Evolutionary conservation across 2,329 filamentous ascomycete species (phyloP).

Genomic region (Alternaria incomplexa): DNA sequence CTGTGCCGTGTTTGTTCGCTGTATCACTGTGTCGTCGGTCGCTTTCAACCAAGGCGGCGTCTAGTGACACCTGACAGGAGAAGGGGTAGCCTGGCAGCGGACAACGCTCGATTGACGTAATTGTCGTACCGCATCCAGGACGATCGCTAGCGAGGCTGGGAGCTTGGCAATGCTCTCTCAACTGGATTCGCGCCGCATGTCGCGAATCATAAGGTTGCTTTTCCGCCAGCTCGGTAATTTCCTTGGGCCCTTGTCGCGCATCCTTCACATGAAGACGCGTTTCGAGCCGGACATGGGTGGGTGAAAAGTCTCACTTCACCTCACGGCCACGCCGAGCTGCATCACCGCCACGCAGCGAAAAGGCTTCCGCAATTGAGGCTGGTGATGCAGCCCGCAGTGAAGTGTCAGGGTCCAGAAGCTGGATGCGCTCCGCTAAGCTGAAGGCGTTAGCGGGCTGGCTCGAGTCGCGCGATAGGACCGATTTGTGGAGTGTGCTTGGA

Average conservation of each 20-base stretch:
- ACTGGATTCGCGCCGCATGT: slow-evolving; percentile 7
- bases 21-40: neutral
- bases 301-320: slow-evolving; percentile 7
- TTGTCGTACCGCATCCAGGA: slow-evolving; percentile 12
- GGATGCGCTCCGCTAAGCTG: slow-evolving; percentile 9
- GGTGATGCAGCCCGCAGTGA: slow-evolving; percentile 9
- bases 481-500: slow-evolving; percentile 20
- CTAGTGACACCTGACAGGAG: neutral
- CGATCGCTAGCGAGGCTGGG: slow-evolving; percentile 16
- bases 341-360: neutral
- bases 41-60: slow-evolving; percentile 11
- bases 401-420: slow-evolving; percentile 19
- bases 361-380: slow-evolving; percentile 17
- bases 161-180: slow-evolving; percentile 14
- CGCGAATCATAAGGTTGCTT: slow-evolving; percentile 12
- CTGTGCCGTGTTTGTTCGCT: slow-evolving; percentile 1
- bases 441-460: slow-evolving; percentile 5
- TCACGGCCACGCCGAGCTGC: slow-evolving; percentile 16
- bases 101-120: slow-evolving; percentile 13
- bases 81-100: neutral
- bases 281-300: neutral
- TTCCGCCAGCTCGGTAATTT: slow-evolving; percentile 11
- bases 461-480: slow-evolving; percentile 14
- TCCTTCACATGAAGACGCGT: slow-evolving; percentile 10
- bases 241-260: slow-evolving; percentile 6